Evolutionary conservation across 495 filamentous ascomycete genomes (phyloP).

Genomic region (Neurospora cerealis): DNA sequence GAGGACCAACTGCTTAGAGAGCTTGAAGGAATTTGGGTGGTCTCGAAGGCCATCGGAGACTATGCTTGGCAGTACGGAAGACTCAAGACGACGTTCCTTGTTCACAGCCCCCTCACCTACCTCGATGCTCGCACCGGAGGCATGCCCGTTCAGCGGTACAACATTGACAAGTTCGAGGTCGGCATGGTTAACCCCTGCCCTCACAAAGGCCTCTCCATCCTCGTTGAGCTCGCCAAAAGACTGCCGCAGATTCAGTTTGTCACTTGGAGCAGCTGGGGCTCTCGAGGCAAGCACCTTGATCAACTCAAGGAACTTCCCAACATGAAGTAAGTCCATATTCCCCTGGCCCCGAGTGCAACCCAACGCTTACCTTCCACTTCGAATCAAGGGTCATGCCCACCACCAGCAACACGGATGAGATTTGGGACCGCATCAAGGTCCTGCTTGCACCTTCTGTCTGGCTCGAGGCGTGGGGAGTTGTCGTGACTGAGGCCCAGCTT

Average conservation of each 20-base stretch:
- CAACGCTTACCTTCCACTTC: background rate
- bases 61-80: conserved; percentile 17
- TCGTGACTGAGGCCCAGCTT: conserved; percentile 24
- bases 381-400: conserved; percentile 12
- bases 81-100: conserved; percentile 16
- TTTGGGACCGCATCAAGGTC: conserved; percentile 24
- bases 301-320: conserved; percentile 13
- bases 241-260: conserved; percentile 22
- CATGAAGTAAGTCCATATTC: conserved; percentile 11
- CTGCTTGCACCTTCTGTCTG: conserved; percentile 22
- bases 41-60: conserved; percentile 16
- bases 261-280: conserved; percentile 24
- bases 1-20: conserved; percentile 15
- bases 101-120: conserved; percentile 17
- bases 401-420: conserved; percentile 18
- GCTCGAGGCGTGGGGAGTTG: conserved; percentile 23
- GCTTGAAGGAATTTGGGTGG: conserved; percentile 22
- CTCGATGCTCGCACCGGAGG: conserved; percentile 9
- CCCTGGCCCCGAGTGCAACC: background rate
- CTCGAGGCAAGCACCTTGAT: conserved; percentile 4
- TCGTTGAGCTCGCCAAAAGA: conserved; percentile 15
- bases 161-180: conserved; percentile 18
- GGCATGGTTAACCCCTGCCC: conserved; percentile 27
- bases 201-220: conserved; percentile 18
- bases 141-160: conserved; percentile 16